phyloP scores from a whole-genome alignment of 345 rosid species.

The Xanthoceras sorbifolium region DNA sequence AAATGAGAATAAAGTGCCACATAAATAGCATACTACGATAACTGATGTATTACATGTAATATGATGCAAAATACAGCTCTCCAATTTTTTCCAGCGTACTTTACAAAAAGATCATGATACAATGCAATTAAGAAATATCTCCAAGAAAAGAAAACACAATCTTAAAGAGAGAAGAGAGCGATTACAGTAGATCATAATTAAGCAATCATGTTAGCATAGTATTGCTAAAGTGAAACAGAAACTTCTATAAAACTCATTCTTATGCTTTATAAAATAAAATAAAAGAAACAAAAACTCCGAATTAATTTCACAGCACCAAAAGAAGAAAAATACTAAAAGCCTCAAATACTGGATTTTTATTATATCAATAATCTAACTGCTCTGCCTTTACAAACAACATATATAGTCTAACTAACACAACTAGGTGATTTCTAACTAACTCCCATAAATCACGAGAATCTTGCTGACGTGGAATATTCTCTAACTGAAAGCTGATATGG shows the following conservation, averaged over 20 bases:
- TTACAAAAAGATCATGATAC: neutral
- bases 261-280: too few relatives aligned
- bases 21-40: neutral
- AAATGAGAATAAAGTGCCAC: conserved; percentile 19
- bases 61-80: neutral
- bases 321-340: conserved; percentile 1
- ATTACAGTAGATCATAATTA: neutral
- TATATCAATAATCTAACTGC: too few relatives aligned
- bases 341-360: too few relatives aligned
- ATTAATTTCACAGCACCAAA: neutral
- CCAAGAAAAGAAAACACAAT: neutral
- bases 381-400: too few relatives aligned
- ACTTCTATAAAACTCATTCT: neutral
- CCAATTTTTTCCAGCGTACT: conserved; percentile 3
- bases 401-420: too few relatives aligned
- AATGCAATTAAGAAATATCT: conserved; percentile 4
- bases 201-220: neutral
- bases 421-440: too few relatives aligned
- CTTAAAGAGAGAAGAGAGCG: neutral
- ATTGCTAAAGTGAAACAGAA: neutral
- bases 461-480: too few relatives aligned
- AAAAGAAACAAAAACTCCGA: neutral
- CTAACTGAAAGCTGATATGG: too few relatives aligned
- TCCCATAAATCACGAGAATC: too few relatives aligned
- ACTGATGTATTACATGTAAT: neutral